Conservation (phyloP, 2,329 filamentous ascomycete species). For the Penicillium sp. region DNA sequence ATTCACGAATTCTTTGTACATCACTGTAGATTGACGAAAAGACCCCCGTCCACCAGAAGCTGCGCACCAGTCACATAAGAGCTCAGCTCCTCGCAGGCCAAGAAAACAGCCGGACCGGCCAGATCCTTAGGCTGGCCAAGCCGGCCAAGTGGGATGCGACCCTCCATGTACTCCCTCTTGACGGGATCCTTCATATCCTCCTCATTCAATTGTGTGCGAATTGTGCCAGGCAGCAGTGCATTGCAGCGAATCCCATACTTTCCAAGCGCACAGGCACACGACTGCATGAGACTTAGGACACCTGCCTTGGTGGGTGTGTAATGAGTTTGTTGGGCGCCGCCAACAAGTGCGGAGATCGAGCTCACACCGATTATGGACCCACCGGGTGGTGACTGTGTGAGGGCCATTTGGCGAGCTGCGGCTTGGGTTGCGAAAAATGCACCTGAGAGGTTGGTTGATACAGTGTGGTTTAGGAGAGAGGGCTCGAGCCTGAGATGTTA, state of each 20-base stretch:
- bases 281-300: conserved; percentile 79
- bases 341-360: conserved; percentile 49
- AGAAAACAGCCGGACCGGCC: conserved; percentile 80
- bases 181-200: conserved; percentile 71
- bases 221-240: conserved; percentile 78
- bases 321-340: conserved; percentile 76
- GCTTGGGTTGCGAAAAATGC: conserved; percentile 89
- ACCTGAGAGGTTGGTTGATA: conserved; percentile 80
- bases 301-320: conserved; percentile 91
- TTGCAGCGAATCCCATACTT: conserved; percentile 78
- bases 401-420: conserved; percentile 79
- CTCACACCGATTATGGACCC: conserved; percentile 68
- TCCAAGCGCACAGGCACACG: conserved; percentile 75
- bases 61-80: conserved; percentile 81
- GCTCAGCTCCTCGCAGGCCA: conserved; percentile 76
- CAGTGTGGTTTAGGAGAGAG: conserved; percentile 69
- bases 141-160: conserved; percentile 74
- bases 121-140: conserved; percentile 73
- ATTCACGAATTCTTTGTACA: background rate
- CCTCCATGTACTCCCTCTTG: conserved; percentile 79
- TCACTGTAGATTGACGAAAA: conserved; percentile 86
- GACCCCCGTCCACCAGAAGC: conserved; percentile 80
- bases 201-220: conserved; percentile 82
- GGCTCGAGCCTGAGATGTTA: conserved; percentile 55
- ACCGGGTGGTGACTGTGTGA: conserved; percentile 67